phyloP scores from a whole-genome alignment of 1,284 basidiomycete genomes.

The Trametes sp. region DNA sequence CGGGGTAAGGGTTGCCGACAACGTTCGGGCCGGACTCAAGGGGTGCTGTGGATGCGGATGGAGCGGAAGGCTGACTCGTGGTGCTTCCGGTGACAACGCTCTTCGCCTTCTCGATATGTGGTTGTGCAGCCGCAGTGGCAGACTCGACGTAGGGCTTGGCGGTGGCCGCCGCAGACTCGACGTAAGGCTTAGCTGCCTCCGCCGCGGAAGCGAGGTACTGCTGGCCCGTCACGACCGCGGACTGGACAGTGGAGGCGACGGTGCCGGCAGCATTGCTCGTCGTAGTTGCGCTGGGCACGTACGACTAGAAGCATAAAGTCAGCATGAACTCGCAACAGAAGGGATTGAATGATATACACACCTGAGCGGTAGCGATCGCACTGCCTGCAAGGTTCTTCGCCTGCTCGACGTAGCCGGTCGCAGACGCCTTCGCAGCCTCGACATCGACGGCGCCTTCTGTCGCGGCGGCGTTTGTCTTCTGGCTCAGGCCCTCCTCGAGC shows the following conservation, averaged over 20 bases:
- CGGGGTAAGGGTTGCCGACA: slow-evolving; percentile 46
- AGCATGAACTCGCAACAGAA: background rate
- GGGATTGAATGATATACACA: slow-evolving; percentile 39
- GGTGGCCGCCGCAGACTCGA: slow-evolving; percentile 38
- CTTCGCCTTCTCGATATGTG: slow-evolving; percentile 38
- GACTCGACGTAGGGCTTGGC: slow-evolving; percentile 49
- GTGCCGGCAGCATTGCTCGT: slow-evolving; percentile 15
- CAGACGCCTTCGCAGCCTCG: slow-evolving; percentile 50
- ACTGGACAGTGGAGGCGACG: slow-evolving; percentile 45
- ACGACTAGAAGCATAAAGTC: slow-evolving; percentile 32
- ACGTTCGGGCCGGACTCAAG: slow-evolving; percentile 53
- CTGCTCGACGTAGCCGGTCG: slow-evolving; percentile 52
- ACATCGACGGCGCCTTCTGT: slow-evolving; percentile 60
- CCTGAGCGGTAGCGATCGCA: slow-evolving; percentile 61
- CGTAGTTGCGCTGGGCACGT: slow-evolving; percentile 33
- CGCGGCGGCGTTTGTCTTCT: slow-evolving; percentile 59
- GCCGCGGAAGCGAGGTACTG: slow-evolving; percentile 51
- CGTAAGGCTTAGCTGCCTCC: slow-evolving; percentile 46
- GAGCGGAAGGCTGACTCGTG: slow-evolving; percentile 36
- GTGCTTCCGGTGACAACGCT: slow-evolving; percentile 33
- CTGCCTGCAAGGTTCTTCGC: slow-evolving; percentile 55
- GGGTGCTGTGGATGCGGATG: slow-evolving; percentile 50
- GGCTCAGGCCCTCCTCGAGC: slow-evolving; percentile 50
- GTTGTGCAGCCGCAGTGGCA: slow-evolving; percentile 48
- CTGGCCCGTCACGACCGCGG: slow-evolving; percentile 50